Base-by-base conservation (phyloP, 2,329 filamentous ascomycete species). In the Aspergillus intermedius region DNA sequence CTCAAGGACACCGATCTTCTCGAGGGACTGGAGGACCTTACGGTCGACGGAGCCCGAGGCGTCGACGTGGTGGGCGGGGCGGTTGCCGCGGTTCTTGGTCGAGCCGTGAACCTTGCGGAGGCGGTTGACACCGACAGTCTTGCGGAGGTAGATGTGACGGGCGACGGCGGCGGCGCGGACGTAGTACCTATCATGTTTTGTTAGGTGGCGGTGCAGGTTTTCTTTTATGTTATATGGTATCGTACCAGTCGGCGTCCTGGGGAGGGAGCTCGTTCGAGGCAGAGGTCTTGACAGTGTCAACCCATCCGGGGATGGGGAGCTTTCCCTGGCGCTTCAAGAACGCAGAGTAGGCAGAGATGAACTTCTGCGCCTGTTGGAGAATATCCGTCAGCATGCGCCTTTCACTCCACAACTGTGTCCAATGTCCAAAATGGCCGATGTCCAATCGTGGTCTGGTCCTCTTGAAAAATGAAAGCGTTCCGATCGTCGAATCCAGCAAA, bases 1-100 rank as follows among this genome's bases (percentile, higher is more conserved):
- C 86, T 98, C 93, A 57, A 98, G 80, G 65, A 98, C 91, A 75
- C 91, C 91, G 68, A 98, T 96, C 87, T 97, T 96, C 87, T 96
- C 93, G 52, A 98, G 87, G 55, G 91, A 81, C 83, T 98, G 93
- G 74, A 96, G 79, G 73, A 95, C 82, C 83, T 96, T 96, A 77
- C 93, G 90, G 83, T 98, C 93, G 65, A 98, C 91, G 71, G 84
- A 85, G 74, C 91, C 91, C 64, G 86, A 91, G 74, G 91, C 93
- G 73, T 96, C 87, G 68, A 95, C 88, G 83, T 98, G 93, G 78
- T 95, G 86, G 60, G 84, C 88, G 72, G 93, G 93, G 64, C 87
- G 83, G 65, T 83, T 83, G 67, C 93, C 93, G 66, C 93, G 90
- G 87, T 97, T 98, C 86, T 95, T 96, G 80, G 87, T 87, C 65